A percentile compares a stretch with the other conserved stretches of the same genome.
phyloP scores from a whole-genome alignment of 2,329 filamentous ascomycete species.

The Botryotinia calthae region DNA sequence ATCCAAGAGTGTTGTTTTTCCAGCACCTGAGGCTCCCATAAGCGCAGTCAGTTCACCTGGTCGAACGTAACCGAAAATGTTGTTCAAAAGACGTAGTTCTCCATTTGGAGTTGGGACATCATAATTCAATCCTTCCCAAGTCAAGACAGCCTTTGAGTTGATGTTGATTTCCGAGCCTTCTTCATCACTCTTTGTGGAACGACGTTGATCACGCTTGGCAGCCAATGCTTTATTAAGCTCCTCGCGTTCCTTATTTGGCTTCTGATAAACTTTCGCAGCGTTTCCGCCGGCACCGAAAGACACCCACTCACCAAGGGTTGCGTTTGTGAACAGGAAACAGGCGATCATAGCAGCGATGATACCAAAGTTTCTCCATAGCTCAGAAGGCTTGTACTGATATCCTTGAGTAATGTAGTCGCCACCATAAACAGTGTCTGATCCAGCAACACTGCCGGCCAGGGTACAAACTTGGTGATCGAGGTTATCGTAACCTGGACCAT shows the following conservation, averaged over 20 bases:
- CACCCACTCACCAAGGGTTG: constrained; percentile 74
- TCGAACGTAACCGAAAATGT: constrained; percentile 60
- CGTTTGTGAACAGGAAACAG: constrained; percentile 72
- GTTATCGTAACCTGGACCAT: constrained; percentile 66
- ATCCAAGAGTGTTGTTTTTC: constrained; percentile 65
- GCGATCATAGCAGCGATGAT: constrained; percentile 71
- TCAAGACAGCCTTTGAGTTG: constrained; percentile 66
- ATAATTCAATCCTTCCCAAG: constrained; percentile 84
- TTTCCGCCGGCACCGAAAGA: constrained; percentile 79
- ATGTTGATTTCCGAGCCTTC: constrained; percentile 51
- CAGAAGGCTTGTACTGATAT: constrained; percentile 55
- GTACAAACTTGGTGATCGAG: constrained; percentile 80
- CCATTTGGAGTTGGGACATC: constrained; percentile 55
- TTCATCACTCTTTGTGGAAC: constrained; percentile 46
- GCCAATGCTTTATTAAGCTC: constrained; percentile 62
- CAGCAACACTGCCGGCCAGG: constrained; percentile 53
- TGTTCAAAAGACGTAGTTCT: constrained; percentile 50
- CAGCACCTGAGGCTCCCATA: constrained; percentile 62
- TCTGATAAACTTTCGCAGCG: constrained; percentile 72
- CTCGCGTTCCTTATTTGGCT: constrained; percentile 65
- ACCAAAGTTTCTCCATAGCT: constrained; percentile 61
- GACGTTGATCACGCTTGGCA: constrained; percentile 57
- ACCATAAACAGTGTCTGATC: constrained; percentile 61
- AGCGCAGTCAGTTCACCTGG: constrained; percentile 61
- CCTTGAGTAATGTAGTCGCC: constrained; percentile 64